Evolutionary conservation across 192 early-diverging fungal genomes (phyloP).

Genomic region (Umbelopsis sp.): DNA sequence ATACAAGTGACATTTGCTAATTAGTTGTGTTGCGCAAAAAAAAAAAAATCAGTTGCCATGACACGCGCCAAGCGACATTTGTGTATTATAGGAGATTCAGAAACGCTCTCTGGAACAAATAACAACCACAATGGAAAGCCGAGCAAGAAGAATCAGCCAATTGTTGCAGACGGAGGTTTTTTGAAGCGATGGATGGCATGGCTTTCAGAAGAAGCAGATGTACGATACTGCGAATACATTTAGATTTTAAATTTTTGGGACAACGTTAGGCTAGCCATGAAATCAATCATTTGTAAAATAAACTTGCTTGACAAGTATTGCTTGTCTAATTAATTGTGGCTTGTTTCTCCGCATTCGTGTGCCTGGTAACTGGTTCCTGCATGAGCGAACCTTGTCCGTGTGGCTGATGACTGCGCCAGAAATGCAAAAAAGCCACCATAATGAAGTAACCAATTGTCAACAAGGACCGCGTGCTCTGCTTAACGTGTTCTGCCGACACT

Average conservation of each 20-base stretch:
- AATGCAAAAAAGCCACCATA: conserved; percentile 1
- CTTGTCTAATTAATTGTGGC: too few species aligned
- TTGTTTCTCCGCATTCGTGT: too few species aligned
- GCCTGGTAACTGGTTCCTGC: too few species aligned
- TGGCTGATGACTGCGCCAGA: neutral
- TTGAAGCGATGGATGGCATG: conserved; percentile 53
- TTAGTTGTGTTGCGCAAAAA: neutral
- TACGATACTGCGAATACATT: conserved; percentile 48
- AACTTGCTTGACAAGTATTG: neutral
- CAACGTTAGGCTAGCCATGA: neutral
- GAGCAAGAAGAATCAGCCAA: conserved; percentile 4
- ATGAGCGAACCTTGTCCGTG: neutral
- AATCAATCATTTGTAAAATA: neutral
- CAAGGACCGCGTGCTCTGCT: too few species aligned
- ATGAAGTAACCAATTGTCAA: too few species aligned
- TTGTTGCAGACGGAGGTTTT: conserved; percentile 44
- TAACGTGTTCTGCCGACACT: too few species aligned
- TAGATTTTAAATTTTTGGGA: neutral
- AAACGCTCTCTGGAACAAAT: conserved; percentile 49
- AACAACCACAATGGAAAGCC: neutral
- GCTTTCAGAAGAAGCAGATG: conserved; percentile 49
- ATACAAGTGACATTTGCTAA: neutral
- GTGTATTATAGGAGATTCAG: conserved; percentile 80
- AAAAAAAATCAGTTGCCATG: conserved; percentile 67
- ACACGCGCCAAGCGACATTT: conserved; percentile 86